Conservation (phyloP, 73 alveolate species). For the Vitrella brassicaformis region DNA sequence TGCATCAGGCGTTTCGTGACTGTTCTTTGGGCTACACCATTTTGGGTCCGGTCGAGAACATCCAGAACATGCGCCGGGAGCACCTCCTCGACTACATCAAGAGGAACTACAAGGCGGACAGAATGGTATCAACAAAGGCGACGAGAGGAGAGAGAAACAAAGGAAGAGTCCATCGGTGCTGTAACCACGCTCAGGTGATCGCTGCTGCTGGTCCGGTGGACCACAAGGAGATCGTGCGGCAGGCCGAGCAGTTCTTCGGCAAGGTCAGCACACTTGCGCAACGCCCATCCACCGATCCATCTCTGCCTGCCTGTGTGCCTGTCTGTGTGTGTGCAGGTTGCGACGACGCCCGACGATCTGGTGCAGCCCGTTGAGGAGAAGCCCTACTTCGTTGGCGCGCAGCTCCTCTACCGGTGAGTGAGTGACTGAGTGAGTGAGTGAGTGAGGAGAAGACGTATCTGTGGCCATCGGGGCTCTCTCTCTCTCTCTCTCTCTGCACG, state of each 20-base stretch:
- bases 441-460: too few species aligned
- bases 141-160: neutral
- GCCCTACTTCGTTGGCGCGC: constrained; percentile 17
- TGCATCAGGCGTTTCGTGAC: neutral
- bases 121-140: neutral
- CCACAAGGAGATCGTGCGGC: constrained; percentile 16
- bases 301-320: neutral
- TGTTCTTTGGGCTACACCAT: neutral
- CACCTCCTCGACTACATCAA: constrained; percentile 6
- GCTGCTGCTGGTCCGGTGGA: constrained; percentile 30
- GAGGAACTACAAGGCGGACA: constrained; percentile 13
- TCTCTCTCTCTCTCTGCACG: too few species aligned
- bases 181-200: constrained; percentile 4
- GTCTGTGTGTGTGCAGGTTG: neutral
- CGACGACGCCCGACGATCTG: too few species aligned
- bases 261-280: neutral
- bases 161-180: neutral
- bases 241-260: constrained; percentile 20
- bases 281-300: neutral
- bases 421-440: neutral
- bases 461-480: too few species aligned
- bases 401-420: constrained; percentile 14
- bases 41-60: constrained; percentile 25
- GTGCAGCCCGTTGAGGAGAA: constrained; percentile 20
- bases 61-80: constrained; percentile 3